Evolutionary conservation across 345 rosid genomes (phyloP).

Genomic region (Atalantia buxifolia): DNA sequence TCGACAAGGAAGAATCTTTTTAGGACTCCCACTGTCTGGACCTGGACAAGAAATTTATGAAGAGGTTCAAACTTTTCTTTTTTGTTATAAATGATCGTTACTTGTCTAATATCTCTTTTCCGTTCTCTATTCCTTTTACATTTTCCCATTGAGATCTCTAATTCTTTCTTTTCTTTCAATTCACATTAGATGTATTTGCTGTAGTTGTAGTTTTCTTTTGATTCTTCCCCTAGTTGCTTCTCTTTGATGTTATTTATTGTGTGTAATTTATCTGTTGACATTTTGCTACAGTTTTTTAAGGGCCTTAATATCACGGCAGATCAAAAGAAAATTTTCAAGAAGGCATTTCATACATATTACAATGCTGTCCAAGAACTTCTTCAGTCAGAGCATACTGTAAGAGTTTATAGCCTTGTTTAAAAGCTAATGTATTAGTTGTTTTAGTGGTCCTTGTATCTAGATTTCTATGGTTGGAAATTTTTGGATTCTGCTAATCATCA

Average conservation of each 20-base stretch:
- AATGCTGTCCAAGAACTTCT: slow-evolving; percentile 85
- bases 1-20: slow-evolving; percentile 91
- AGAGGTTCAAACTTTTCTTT: slow-evolving; percentile 49
- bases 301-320: slow-evolving; percentile 76
- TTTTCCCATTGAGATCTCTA: neutral
- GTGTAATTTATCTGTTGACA: slow-evolving; percentile 22
- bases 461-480: neutral
- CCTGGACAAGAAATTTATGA: slow-evolving; percentile 86
- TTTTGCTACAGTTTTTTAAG: slow-evolving; percentile 66
- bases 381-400: slow-evolving; percentile 88
- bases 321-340: slow-evolving; percentile 79
- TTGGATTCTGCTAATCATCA: neutral
- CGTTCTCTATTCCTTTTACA: neutral
- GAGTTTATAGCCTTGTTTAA: slow-evolving; percentile 21
- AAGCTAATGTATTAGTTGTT: neutral
- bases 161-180: neutral
- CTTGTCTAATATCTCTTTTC: neutral
- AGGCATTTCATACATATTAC: slow-evolving; percentile 73
- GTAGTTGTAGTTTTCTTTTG: neutral
- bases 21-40: slow-evolving; percentile 89
- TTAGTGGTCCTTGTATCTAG: neutral
- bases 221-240: neutral
- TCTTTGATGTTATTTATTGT: neutral
- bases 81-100: neutral
- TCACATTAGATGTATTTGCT: neutral